These are phyloP conservation scores for Taiozyma sp. DNA, from an alignment of 1,139 yeast species.

Conservation along the genomic window DNA sequence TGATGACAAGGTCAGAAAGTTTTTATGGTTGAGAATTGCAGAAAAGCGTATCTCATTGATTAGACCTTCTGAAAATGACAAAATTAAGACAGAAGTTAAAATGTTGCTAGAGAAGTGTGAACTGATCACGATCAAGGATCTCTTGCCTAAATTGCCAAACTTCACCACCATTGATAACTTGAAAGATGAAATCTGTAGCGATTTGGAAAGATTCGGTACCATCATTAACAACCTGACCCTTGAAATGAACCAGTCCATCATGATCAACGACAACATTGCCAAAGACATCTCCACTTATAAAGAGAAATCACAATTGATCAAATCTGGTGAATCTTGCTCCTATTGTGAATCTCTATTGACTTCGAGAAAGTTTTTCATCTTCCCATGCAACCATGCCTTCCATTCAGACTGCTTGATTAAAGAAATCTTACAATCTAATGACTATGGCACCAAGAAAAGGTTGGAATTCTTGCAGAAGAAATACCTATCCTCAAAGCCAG, in stretches of 20 bases:
- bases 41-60: slow-evolving; percentile 43
- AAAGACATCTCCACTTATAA: slow-evolving; percentile 51
- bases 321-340: slow-evolving; percentile 83
- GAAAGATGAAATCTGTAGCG: slow-evolving; percentile 76
- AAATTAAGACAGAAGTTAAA: slow-evolving; percentile 25
- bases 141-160: slow-evolving; percentile 82
- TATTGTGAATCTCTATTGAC: slow-evolving; percentile 65
- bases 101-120: slow-evolving; percentile 49
- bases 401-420: slow-evolving; percentile 84
- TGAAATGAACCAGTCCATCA: slow-evolving; percentile 75
- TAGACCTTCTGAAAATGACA: slow-evolving; percentile 19
- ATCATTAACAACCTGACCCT: slow-evolving; percentile 58
- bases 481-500: slow-evolving; percentile 23
- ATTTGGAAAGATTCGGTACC: slow-evolving; percentile 68
- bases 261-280: slow-evolving; percentile 58
- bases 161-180: slow-evolving; percentile 76
- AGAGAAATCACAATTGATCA: slow-evolving; percentile 51
- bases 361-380: slow-evolving; percentile 70
- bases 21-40: slow-evolving; percentile 71
- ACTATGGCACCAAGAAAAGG: slow-evolving; percentile 61
- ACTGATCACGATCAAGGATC: slow-evolving; percentile 69
- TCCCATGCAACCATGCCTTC: slow-evolving; percentile 88
- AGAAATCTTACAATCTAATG: slow-evolving; percentile 55
- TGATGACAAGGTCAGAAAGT: slow-evolving; percentile 50
- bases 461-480: slow-evolving; percentile 51